phyloP scores from a whole-genome alignment of 148 eudicot species.

The Suaeda aralocaspica region DNA sequence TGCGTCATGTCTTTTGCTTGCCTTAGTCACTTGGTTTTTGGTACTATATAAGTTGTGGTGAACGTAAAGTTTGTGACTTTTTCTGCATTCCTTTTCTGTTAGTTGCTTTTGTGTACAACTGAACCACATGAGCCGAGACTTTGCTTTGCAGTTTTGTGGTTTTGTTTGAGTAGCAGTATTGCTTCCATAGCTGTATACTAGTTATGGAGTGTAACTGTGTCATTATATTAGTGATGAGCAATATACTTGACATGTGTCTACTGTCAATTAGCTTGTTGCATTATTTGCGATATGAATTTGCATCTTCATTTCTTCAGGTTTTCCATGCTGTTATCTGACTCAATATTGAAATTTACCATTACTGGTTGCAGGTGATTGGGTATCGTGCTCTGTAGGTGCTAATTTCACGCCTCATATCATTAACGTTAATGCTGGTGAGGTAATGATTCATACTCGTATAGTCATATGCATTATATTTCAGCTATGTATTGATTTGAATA shows the following conservation, averaged over 20 bases:
- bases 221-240: not conserved
- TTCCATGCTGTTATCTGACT: not conserved
- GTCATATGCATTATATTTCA: not conserved
- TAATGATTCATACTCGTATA: too few species aligned
- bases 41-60: not conserved
- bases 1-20: conserved; percentile 19
- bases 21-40: conserved; percentile 11
- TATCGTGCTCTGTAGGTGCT: conserved; percentile 79
- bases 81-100: not conserved
- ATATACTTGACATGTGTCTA: not conserved
- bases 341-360: not conserved
- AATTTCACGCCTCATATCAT: conserved; percentile 92
- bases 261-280: not conserved
- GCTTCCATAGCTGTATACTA: too few species aligned
- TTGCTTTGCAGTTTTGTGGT: not conserved
- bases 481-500: not conserved
- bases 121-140: not conserved
- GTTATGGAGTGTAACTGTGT: too few species aligned
- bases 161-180: too few species aligned
- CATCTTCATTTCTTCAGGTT: not conserved
- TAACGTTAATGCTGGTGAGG: conserved; percentile 93
- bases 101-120: not conserved
- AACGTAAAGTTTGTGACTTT: conserved; percentile 10
- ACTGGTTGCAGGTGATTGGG: conserved; percentile 61
- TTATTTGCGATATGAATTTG: not conserved